Conservation (phyloP, 2,329 filamentous ascomycete genomes). For the Chrysoporthe puriensis region DNA sequence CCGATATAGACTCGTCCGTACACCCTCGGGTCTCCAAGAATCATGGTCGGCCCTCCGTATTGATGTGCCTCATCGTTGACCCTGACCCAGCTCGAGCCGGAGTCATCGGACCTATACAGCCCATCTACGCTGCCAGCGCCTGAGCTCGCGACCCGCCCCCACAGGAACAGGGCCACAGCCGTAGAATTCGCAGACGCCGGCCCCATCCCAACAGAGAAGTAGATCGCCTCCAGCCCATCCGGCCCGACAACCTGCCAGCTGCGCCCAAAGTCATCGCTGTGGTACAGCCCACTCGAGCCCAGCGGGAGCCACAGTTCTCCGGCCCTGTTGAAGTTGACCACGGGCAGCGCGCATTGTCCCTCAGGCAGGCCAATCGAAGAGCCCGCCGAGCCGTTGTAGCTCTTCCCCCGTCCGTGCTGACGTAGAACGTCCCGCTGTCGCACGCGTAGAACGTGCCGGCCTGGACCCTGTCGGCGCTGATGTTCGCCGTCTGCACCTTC, state of each 20-base stretch:
- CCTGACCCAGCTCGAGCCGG: slow-evolving; percentile 11
- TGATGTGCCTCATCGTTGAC: slow-evolving; percentile 19
- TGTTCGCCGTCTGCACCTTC: slow-evolving; percentile 6
- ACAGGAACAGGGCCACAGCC: slow-evolving; percentile 9
- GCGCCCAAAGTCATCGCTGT: slow-evolving; percentile 15
- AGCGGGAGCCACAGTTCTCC: slow-evolving; percentile 19
- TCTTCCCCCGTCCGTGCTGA: slow-evolving; percentile 17
- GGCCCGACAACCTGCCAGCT: slow-evolving; percentile 11
- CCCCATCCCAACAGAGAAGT: slow-evolving; percentile 17
- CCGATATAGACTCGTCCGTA: slow-evolving; percentile 19
- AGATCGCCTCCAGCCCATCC: slow-evolving; percentile 5
- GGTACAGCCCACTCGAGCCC: slow-evolving; percentile 12
- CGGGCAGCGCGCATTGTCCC: slow-evolving; percentile 12
- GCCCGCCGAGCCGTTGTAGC: slow-evolving; percentile 11
- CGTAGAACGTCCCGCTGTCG: slow-evolving; percentile 14
- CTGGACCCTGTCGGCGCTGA: slow-evolving; percentile 11
- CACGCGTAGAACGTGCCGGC: slow-evolving; percentile 18
- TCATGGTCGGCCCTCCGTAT: slow-evolving; percentile 17
- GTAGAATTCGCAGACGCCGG: slow-evolving; percentile 5
- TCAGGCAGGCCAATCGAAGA: slow-evolving; percentile 9
- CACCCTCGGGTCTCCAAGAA: slow-evolving; percentile 17
- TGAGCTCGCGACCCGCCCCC: slow-evolving; percentile 8
- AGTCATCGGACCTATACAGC: slow-evolving; percentile 17
- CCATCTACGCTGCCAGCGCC: slow-evolving; percentile 3
- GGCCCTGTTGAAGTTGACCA: slow-evolving; percentile 18